Percentiles rank a stretch among this genome's conserved stretches.
These are phyloP conservation scores for Astragalus glycyphyllos DNA, from an alignment of 306 rosid species.

Conservation along the genomic window DNA sequence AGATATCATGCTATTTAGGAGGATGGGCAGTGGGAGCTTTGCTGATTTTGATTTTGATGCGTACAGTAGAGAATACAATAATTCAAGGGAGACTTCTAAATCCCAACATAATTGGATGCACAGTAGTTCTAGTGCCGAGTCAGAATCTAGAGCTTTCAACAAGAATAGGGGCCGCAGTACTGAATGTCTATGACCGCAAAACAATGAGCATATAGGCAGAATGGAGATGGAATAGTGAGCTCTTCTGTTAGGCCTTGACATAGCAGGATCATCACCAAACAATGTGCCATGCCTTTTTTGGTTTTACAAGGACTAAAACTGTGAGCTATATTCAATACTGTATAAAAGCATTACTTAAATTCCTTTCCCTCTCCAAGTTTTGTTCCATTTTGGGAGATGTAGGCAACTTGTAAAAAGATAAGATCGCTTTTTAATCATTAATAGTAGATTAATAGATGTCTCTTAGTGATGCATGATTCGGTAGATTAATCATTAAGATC, in stretches of 20 bases:
- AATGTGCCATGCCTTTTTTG: not conserved
- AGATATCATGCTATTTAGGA: slow-evolving; percentile 71
- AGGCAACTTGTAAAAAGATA: slow-evolving; percentile 52
- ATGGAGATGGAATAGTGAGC: slow-evolving; percentile 20
- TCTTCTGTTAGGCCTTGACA: slow-evolving; percentile 14
- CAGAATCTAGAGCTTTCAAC: slow-evolving; percentile 60
- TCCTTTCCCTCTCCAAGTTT: slow-evolving; percentile 28
- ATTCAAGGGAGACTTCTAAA: slow-evolving; percentile 52
- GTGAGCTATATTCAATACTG: slow-evolving; percentile 21
- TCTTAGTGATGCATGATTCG: slow-evolving; percentile 34
- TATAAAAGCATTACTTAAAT: slow-evolving; percentile 36
- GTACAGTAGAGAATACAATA: slow-evolving; percentile 54
- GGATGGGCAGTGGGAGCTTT: slow-evolving; percentile 60
- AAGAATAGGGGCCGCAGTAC: slow-evolving; percentile 1
- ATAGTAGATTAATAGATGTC: slow-evolving; percentile 37
- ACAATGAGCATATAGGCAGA: slow-evolving; percentile 20
- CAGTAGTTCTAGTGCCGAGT: slow-evolving; percentile 57
- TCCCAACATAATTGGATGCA: slow-evolving; percentile 45
- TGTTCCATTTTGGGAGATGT: slow-evolving; percentile 44
- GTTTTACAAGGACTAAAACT: slow-evolving; percentile 22
- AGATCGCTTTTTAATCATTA: slow-evolving; percentile 34
- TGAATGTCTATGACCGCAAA: slow-evolving; percentile 25
- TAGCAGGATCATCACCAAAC: slow-evolving; percentile 17
- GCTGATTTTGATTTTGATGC: slow-evolving; percentile 54
- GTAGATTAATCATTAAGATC: not conserved